Base-by-base conservation (phyloP, 1,139 yeast genomes). In the Citeromyces siamensis region DNA sequence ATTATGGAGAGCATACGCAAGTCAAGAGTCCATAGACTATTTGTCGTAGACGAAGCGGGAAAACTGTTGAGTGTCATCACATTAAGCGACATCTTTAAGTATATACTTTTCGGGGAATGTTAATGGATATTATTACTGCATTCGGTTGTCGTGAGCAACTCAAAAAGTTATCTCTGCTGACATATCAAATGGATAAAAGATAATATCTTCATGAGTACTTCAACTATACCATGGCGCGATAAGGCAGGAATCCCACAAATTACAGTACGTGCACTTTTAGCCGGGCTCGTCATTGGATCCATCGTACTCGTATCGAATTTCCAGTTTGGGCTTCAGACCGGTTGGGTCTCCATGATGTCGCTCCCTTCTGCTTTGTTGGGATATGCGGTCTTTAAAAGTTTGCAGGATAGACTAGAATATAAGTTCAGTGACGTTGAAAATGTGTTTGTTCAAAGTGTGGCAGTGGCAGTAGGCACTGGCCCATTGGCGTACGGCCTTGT, bases 321-420 rank as follows among this genome's bases (percentile, higher is more conserved):
- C 60, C 97, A 88, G 52, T 90, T 90, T 55, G 98, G 98, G 1
- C 64, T 90, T 20, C 98, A 90, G 52, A 88, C 96, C 0, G 98
- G 98, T 2, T 90, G 98, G 98, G 96, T 90, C 2, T 85, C 95
- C 6, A 90, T 90, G 98, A 90, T 90, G 98, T 82, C 95, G n/a
- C 62, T 90, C 39, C 97, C 98, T 0, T 81, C 95, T 5, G 95
- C 97, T 0, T 58, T 90, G 37, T 58, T 90, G 17, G 96, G 94
- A 1, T 88, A 75, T 56, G 83, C 95, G 0, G 61, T 81, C 18
- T 90, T 88, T 60, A 79, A 75, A 46, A 48, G 62, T 0, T 46
- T 71, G 3, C 64, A 72, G 38, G 42, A 57, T 34, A 45, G 68
- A 63, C 31, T 71, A 49, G 47, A 61, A 54, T 39, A 43, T 21